Conservation (phyloP, 2,329 filamentous ascomycete species). For the Pseudogymnoascus destructans region DNA sequence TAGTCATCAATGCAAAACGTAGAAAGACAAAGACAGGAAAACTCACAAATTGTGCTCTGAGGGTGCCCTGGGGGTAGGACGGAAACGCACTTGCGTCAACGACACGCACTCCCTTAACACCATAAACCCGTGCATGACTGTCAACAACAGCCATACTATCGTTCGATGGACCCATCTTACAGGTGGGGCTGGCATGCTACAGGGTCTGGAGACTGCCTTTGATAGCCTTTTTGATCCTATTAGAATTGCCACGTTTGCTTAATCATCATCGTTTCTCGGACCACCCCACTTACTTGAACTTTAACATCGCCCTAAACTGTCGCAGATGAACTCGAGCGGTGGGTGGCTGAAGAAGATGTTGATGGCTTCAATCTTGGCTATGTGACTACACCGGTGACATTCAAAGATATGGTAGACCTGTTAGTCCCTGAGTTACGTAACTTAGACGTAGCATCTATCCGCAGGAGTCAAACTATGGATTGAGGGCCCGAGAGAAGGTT, state of each 20-base stretch:
- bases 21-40: not conserved
- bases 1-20: not conserved
- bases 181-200: constrained; percentile 8
- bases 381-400: constrained; percentile 50
- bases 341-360: constrained; percentile 55
- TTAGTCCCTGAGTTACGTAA: constrained; percentile 48
- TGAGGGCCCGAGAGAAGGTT: constrained; percentile 46
- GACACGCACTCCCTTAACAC: constrained; percentile 58
- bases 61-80: constrained; percentile 38
- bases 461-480: constrained; percentile 24
- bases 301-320: constrained; percentile 37
- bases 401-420: constrained; percentile 54
- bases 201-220: not conserved
- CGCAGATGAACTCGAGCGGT: constrained; percentile 53
- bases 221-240: not conserved
- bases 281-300: too few relatives aligned
- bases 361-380: constrained; percentile 67
- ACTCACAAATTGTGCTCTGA: constrained; percentile 29
- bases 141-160: constrained; percentile 48
- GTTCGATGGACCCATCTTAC: constrained; percentile 22
- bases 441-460: constrained; percentile 40
- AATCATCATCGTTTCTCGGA: too few relatives aligned
- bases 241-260: too few relatives aligned
- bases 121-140: constrained; percentile 53
- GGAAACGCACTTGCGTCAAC: constrained; percentile 77